phyloP scores from a whole-genome alignment of 495 filamentous ascomycete genomes.

The Podospora appendiculata region DNA sequence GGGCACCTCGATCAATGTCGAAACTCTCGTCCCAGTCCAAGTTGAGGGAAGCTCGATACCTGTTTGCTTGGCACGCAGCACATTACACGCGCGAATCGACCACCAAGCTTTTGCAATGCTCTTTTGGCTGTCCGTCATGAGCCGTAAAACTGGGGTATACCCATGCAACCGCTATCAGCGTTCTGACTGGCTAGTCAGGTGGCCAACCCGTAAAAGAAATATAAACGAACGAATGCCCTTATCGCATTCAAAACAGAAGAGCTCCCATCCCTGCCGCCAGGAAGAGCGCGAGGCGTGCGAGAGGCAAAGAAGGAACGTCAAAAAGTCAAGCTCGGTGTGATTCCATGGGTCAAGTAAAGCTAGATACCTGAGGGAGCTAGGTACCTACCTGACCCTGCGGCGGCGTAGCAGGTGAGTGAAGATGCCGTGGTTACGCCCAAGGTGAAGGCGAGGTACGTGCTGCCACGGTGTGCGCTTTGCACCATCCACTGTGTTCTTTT shows the following conservation, averaged over 20 bases:
- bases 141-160: conserved; percentile 7
- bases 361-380: no score
- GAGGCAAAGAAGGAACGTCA: not conserved
- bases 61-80: not conserved
- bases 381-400: no score
- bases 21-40: not conserved
- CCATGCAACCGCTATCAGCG: conserved; percentile 13
- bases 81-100: conserved; percentile 9
- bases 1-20: not conserved
- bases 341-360: no score
- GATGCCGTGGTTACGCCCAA: no score
- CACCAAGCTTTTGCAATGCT: conserved; percentile 17
- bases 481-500: no score
- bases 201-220: not conserved
- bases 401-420: no score
- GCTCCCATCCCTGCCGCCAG: not conserved
- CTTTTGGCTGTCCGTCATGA: conserved; percentile 14
- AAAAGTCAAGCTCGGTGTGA: no score
- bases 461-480: no score
- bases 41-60: not conserved
- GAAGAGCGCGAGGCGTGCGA: not conserved
- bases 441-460: no score
- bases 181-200: conserved; percentile 8
- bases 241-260: not conserved
- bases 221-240: not conserved